Evolutionary conservation across 2,329 filamentous ascomycete species (phyloP), one percentile per base, ranked within the genome.

Genomic region (Beauveria rudraprayagi): DNA sequence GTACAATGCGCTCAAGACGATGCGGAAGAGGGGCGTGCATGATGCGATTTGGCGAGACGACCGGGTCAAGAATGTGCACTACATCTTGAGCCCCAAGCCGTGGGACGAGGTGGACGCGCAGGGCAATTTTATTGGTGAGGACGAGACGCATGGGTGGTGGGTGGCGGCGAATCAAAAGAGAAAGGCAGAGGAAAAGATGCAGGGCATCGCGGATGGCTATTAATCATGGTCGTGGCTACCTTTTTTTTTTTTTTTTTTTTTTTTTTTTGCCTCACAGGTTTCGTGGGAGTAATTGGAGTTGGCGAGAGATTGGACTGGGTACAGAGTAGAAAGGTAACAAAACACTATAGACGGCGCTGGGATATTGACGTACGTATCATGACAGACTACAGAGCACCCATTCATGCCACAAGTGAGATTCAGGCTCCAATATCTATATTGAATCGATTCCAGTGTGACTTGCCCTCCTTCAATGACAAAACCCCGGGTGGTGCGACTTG

Each of bases 1-100:
- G 16, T 86, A 86, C 70, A 87, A 87, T 65, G 84, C 82, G 10
- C 77, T 87, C 63, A 86, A 86, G 78, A 85, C 84, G 17, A 63
- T 86, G 74, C 73, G 81, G 17, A 77, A 77, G 74, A 66, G 74
- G 17, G 76, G 74, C 14, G 82, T 85, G 34, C 84, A 87, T 67
- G 70, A 72, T 30, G 67, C 72, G 61, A 82, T 87, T 61, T 87
- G 84, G 84, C 71, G 75, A 11, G 83, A 87, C 65, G 79, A 79
- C 19, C 69, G 73, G 46, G 81, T 86, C 55, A 85, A 83, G 75
- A 85, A 84, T 65, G 70, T 87, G 6, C 84, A 87, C 67, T 86
- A 83, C 63, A 85, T 87, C 51, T 69, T 86, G 24, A 78, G 76
- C 43, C 83, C 83, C 0, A 87, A 87, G 72, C 84, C 84, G 2